Evolutionary conservation across 2,329 filamentous ascomycete genomes (phyloP).

Genomic region (Apiospora saccharicola): DNA sequence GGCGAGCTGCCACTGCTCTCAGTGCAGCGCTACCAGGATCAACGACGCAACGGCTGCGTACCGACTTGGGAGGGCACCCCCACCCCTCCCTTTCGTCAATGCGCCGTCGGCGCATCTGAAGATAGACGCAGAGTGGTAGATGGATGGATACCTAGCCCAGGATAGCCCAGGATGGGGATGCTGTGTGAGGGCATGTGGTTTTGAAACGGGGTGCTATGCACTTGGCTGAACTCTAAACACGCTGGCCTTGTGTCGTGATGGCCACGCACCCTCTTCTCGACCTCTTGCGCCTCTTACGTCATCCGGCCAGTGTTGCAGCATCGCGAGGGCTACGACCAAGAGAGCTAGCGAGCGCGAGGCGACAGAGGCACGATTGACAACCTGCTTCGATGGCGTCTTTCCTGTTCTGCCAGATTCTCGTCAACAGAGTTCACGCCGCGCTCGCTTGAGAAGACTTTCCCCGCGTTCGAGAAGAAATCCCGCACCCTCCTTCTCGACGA

Average conservation of each 20-base stretch:
- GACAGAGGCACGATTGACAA: constrained; percentile 3
- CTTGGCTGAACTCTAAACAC: constrained; percentile 6
- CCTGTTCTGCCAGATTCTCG: not conserved
- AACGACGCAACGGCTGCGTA: constrained; percentile 17
- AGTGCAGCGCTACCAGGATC: constrained; percentile 14
- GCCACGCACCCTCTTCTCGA: not conserved
- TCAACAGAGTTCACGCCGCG: constrained; percentile 7
- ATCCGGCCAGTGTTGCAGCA: not conserved
- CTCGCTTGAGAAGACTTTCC: constrained; percentile 16
- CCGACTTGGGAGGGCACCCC: not conserved
- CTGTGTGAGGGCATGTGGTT: constrained; percentile 12
- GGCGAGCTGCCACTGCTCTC: constrained; percentile 15
- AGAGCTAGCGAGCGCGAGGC: not conserved
- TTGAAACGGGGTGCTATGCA: constrained; percentile 17
- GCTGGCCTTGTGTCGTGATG: constrained; percentile 16
- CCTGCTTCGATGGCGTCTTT: not conserved
- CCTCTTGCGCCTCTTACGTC: not conserved
- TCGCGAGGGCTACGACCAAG: not conserved
- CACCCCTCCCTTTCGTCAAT: constrained; percentile 3
- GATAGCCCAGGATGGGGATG: too few species aligned
- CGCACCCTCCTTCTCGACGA: constrained; percentile 4
- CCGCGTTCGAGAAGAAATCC: constrained; percentile 21
- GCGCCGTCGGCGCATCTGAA: constrained; percentile 11
- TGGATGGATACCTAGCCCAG: not conserved
- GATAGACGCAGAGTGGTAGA: not conserved